Evolutionary conservation across 192 early-diverging fungal species (phyloP).

Genomic region (Coemansia sp.): DNA sequence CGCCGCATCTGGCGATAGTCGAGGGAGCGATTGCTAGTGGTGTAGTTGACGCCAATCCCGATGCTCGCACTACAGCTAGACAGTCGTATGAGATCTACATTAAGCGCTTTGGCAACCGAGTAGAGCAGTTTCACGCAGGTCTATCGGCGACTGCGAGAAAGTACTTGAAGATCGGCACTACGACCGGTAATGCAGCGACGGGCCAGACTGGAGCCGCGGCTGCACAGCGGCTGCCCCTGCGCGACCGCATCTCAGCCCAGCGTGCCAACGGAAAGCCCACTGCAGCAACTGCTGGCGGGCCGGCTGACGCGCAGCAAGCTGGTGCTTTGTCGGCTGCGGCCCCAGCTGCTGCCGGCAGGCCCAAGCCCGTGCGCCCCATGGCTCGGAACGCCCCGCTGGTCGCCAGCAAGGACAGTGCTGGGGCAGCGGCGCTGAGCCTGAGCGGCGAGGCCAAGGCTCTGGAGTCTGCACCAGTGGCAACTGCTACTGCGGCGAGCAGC

Average conservation of each 20-base stretch:
- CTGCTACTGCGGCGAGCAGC: constrained; percentile 2
- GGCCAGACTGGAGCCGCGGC: neutral
- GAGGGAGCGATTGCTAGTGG: constrained; percentile 46
- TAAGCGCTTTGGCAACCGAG: constrained; percentile 45
- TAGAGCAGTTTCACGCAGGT: constrained; percentile 36
- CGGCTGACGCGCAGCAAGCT: neutral
- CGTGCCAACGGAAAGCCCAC: constrained; percentile 13
- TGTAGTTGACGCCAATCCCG: constrained; percentile 52
- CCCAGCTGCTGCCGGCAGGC: constrained; percentile 5
- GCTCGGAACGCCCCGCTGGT: constrained; percentile 18
- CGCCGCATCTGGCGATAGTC: constrained; percentile 31
- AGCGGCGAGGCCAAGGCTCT: neutral
- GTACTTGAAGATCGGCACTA: constrained; percentile 45
- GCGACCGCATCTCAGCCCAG: constrained; percentile 33
- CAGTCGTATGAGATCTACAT: constrained; percentile 50
- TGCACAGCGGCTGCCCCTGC: constrained; percentile 21
- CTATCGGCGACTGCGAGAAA: constrained; percentile 46
- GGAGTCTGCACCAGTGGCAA: neutral
- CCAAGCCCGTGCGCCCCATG: constrained; percentile 44
- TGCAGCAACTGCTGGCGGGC: neutral
- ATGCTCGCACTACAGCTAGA: constrained; percentile 44
- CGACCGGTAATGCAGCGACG: neutral
- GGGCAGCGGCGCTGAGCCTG: constrained; percentile 6
- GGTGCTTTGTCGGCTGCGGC: neutral
- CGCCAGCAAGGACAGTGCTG: constrained; percentile 17